These are phyloP conservation scores for Erodium texanum DNA, from an alignment of 441 rosid species.

Conservation along the genomic window DNA sequence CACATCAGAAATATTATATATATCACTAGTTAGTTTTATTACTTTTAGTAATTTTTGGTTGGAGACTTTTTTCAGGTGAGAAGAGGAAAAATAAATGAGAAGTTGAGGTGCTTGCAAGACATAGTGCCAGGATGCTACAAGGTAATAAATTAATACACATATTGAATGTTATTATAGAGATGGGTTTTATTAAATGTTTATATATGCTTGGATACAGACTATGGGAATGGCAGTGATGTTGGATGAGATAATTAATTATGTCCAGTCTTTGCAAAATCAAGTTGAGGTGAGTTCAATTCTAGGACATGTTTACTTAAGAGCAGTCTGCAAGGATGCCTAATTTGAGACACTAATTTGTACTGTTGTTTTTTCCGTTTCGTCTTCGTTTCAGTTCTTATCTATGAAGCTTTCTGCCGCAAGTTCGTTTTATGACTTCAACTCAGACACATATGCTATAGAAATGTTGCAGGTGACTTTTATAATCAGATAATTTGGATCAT, in stretches of 20 bases:
- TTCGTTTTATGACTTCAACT: conserved; percentile 48
- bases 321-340: too few species aligned
- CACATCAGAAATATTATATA: too few species aligned
- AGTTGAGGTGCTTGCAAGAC: conserved; percentile 46
- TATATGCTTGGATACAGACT: conserved; percentile 23
- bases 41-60: too few species aligned
- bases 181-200: too few species aligned
- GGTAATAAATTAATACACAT: conserved; percentile 20
- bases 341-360: too few species aligned
- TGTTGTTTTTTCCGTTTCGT: neutral
- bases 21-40: too few species aligned
- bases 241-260: conserved; percentile 63
- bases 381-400: conserved; percentile 41
- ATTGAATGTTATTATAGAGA: too few species aligned
- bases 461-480: conserved; percentile 33
- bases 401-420: conserved; percentile 62
- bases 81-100: conserved; percentile 36
- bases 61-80: conserved; percentile 25
- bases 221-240: conserved; percentile 69
- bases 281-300: conserved; percentile 40
- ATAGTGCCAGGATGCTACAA: conserved; percentile 67
- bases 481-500: too few species aligned
- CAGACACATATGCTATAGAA: conserved; percentile 49
- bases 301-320: neutral
- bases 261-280: conserved; percentile 55